Evolutionary conservation across 2,329 filamentous ascomycete species (phyloP).

Genomic region (Fusarium fracticaudum): DNA sequence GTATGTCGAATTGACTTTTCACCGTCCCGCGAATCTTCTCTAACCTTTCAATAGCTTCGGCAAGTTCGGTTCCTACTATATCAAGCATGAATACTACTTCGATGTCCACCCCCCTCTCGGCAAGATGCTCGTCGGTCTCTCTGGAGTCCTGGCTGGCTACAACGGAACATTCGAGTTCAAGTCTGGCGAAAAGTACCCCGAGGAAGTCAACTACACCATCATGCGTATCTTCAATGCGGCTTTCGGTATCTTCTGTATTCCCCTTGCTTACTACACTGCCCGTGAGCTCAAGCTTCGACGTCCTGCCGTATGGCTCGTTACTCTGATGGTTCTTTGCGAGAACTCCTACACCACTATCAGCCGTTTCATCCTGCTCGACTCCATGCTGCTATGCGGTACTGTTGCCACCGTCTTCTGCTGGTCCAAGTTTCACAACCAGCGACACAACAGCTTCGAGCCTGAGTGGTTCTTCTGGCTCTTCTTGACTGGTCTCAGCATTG

Average conservation of each 20-base stretch:
- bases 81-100: conserved; percentile 99
- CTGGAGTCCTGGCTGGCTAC: conserved; percentile 95
- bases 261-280: conserved; percentile 94
- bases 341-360: conserved; percentile 99
- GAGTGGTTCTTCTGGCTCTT: conserved; percentile 97
- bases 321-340: conserved; percentile 96
- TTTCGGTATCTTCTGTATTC: conserved; percentile 92
- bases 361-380: conserved; percentile 96
- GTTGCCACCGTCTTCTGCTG: conserved; percentile 97
- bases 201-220: conserved; percentile 94
- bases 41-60: conserved; percentile 70
- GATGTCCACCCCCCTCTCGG: conserved; percentile 89
- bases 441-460: conserved; percentile 83
- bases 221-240: conserved; percentile 98
- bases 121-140: conserved; percentile 98
- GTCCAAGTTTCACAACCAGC: conserved; percentile 93
- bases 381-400: conserved; percentile 99
- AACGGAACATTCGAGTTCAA: conserved; percentile 99
- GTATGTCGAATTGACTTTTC: conserved; percentile 52
- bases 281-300: conserved; percentile 87
- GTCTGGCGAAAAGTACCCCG: conserved; percentile 93
- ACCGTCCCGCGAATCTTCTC: background rate
- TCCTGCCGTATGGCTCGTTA: conserved; percentile 92
- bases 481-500: conserved; percentile 93
- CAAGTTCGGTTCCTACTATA: conserved; percentile 98